Conservation (phyloP, 495 filamentous ascomycete species). For the Tuber umbilicatum region DNA sequence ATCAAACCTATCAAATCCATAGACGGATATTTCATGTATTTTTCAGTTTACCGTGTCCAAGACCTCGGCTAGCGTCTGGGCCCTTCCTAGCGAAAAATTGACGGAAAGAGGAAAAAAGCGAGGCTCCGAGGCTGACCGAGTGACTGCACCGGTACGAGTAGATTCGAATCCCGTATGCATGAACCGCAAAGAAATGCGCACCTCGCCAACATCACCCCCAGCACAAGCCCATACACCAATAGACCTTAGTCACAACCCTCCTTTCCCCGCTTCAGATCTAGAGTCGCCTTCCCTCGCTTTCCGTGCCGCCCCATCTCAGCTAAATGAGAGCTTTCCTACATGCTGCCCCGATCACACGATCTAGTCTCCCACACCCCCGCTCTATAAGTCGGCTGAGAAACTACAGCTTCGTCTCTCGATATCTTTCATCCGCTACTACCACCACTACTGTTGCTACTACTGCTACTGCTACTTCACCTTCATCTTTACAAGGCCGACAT, state of each 20-base stretch:
- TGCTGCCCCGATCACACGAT: conserved; percentile 32
- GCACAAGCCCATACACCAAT: not conserved
- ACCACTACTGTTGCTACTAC: conserved; percentile 5
- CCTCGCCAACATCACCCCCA: not conserved
- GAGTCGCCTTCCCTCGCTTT: conserved; percentile 18
- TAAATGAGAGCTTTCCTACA: conserved; percentile 26
- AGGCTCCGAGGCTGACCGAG: not conserved
- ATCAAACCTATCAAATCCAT: not conserved
- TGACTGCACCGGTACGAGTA: not conserved
- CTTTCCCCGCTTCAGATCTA: conserved; percentile 28
- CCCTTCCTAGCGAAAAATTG: not conserved
- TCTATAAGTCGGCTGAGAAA: conserved; percentile 15
- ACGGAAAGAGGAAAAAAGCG: not conserved
- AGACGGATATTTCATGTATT: not conserved
- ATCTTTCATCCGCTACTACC: conserved; percentile 10
- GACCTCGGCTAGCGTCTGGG: not conserved
- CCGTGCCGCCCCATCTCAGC: conserved; percentile 8
- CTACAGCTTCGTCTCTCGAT: conserved; percentile 17
- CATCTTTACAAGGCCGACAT: conserved; percentile 8
- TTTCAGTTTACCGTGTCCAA: not conserved
- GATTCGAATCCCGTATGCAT: not conserved
- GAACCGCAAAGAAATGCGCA: not conserved
- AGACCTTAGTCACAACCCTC: not conserved
- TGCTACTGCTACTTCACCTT: conserved; percentile 6
- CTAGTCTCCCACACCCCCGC: conserved; percentile 29